Base-by-base conservation (phyloP, 306 rosid genomes). In the Castanopsis chinensis region DNA sequence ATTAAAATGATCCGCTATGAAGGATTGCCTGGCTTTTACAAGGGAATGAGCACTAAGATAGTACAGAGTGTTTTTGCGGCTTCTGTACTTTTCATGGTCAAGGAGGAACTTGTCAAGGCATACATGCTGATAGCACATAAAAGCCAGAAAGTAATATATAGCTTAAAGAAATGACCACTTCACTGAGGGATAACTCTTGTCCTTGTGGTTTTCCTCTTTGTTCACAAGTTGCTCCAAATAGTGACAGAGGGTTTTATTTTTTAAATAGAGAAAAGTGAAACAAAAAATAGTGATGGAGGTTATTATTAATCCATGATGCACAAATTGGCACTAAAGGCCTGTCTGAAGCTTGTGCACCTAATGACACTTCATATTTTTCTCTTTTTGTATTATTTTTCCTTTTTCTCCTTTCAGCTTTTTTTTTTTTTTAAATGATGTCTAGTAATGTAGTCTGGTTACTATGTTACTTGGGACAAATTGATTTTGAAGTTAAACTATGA, bases 61-160 rank as follows among this genome's bases (percentile, higher is more conserved):
- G 93, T 88, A 12, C 97, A 92, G 71, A 91, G 97, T 81, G 97
- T 91, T 79, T 92, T 92, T 85, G 97, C 93, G 6, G 95, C 97
- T 72, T 92, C 95, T 74, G 89, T 92, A 76, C 86, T 92, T 33
- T 92, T 92, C 84, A 90, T 92, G 96, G 65, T 91, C 52, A 91
- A 92, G 85, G 97, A 92, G 86, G 96, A 92, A 76, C 88, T 92
- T 76, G 87, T 92, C 64, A 91, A 90, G 90, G 88, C 76, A 79
- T 89, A 86, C 82, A 82, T 53, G 79, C 69, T 76, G 54, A 55
- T 90, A 69, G 82, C 83, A 30, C 43, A 82, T 65, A 85, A 82
- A 79, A 83, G 84, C 83, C 70, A 45, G 21, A 63, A 64, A 64
- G 33, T 67, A 20, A 25, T 21, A 5, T 77, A 60, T 32, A 54